phyloP scores from a whole-genome alignment of 2,329 filamentous ascomycete species.

The Phaeosphaeriaceae sp. region DNA sequence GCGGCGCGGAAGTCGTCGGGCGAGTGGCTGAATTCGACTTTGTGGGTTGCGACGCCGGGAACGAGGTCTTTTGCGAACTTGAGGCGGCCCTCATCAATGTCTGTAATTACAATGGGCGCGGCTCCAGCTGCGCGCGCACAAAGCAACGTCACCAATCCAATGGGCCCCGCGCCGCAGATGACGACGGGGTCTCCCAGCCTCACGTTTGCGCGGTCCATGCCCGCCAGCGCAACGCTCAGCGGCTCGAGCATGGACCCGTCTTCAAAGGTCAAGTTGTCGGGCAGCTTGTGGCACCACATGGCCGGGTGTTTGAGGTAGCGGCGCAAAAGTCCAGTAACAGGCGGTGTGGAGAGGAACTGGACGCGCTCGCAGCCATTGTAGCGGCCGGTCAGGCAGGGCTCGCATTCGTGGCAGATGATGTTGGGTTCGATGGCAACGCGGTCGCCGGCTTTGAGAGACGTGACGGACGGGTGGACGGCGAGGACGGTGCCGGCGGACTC shows the following conservation, averaged over 20 bases:
- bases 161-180: constrained; percentile 91
- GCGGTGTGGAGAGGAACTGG: constrained; percentile 87
- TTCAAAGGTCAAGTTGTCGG: constrained; percentile 83
- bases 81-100: constrained; percentile 87
- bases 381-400: constrained; percentile 87
- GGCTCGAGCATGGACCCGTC: constrained; percentile 91
- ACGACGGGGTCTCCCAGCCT: constrained; percentile 85
- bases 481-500: constrained; percentile 86
- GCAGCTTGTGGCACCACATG: constrained; percentile 95
- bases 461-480: constrained; percentile 82
- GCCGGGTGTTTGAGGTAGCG: constrained; percentile 96
- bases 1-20: constrained; percentile 75
- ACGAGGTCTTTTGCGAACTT: constrained; percentile 84
- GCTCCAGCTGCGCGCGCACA: constrained; percentile 87
- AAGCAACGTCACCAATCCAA: constrained; percentile 86
- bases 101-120: constrained; percentile 89
- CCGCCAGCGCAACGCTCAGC: constrained; percentile 85
- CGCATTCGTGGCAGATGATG: constrained; percentile 88
- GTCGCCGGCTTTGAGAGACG: constrained; percentile 79
- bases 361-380: constrained; percentile 95
- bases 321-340: constrained; percentile 83
- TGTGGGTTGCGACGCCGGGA: constrained; percentile 80
- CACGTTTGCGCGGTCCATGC: constrained; percentile 82
- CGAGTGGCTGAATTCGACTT: constrained; percentile 61
- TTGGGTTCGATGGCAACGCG: constrained; percentile 94